Percentiles rank a stretch among this genome's conserved stretches.
phyloP scores from a whole-genome alignment of 2,329 filamentous ascomycete species.

The Cryphonectria naterciae region DNA sequence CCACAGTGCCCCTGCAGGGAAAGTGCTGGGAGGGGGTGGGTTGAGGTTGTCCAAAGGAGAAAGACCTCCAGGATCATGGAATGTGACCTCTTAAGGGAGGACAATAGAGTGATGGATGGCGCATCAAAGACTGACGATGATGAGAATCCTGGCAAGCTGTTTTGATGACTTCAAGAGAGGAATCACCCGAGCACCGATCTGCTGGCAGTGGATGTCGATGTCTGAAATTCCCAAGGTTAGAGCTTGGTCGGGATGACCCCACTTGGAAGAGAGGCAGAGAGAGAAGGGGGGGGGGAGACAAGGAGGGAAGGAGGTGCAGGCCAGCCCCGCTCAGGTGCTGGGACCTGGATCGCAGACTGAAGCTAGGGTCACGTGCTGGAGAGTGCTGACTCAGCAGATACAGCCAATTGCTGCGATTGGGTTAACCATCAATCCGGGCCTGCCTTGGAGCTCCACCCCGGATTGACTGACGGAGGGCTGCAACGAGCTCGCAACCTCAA shows the following conservation, averaged over 20 bases:
- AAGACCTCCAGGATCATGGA: not conserved
- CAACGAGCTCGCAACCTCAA: constrained; percentile 21
- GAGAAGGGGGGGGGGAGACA: too few species aligned
- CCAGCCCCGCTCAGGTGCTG: not conserved
- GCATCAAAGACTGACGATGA: not conserved
- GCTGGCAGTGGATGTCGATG: not conserved
- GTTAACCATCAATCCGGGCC: not conserved
- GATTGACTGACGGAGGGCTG: constrained; percentile 11
- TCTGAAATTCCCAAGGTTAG: not conserved
- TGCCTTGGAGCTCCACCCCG: constrained; percentile 23
- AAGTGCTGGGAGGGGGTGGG: not conserved
- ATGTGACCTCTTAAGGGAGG: not conserved
- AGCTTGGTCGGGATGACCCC: not conserved
- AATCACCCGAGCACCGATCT: not conserved
- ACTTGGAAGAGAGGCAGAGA: not conserved
- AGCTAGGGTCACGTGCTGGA: constrained; percentile 12
- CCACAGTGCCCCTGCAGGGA: not conserved
- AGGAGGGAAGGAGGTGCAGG: not conserved
- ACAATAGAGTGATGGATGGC: too few species aligned
- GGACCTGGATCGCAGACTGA: not conserved
- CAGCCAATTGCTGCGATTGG: constrained; percentile 17
- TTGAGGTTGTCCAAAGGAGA: not conserved
- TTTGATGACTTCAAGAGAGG: not conserved
- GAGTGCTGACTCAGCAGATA: constrained; percentile 8
- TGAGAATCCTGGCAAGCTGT: not conserved